phyloP scores from a whole-genome alignment of 2,329 filamentous ascomycete species.

The Monilinia aucupariae region DNA sequence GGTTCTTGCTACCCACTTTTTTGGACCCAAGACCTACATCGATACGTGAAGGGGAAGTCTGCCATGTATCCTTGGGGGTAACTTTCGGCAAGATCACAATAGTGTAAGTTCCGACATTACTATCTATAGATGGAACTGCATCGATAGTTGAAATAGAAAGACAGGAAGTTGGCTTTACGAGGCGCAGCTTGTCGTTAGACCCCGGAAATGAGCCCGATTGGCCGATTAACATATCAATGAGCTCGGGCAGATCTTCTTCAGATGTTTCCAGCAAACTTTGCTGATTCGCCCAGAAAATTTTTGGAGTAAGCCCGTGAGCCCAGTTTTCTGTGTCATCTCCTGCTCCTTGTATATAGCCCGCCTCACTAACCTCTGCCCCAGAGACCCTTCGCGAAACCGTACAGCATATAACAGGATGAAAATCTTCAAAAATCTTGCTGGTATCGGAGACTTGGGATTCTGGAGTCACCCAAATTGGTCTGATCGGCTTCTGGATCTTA shows the following conservation, averaged over 20 bases:
- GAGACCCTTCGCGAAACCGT: constrained; percentile 71
- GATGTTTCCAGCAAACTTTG: constrained; percentile 53
- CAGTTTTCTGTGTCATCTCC: constrained; percentile 94
- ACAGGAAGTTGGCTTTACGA: constrained; percentile 29
- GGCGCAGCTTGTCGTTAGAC: constrained; percentile 14
- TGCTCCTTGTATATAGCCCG: constrained; percentile 86
- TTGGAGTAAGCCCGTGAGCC: constrained; percentile 73
- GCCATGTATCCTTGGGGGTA: constrained; percentile 43
- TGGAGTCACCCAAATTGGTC: constrained; percentile 75
- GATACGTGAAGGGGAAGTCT: constrained; percentile 36
- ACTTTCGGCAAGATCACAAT: constrained; percentile 42
- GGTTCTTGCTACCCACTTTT: constrained; percentile 76
- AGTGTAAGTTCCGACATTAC: constrained; percentile 9
- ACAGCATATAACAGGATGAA: constrained; percentile 73
- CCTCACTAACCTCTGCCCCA: constrained; percentile 63
- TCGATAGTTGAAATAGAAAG: constrained; percentile 28
- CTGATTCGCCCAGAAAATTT: constrained; percentile 71
- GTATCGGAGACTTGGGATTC: constrained; percentile 47
- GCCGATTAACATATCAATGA: constrained; percentile 45
- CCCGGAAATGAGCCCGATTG: background rate
- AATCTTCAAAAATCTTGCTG: constrained; percentile 48
- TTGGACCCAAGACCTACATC: constrained; percentile 62
- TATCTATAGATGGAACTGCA: constrained; percentile 16
- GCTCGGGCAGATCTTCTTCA: constrained; percentile 57
- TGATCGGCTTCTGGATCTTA: constrained; percentile 64